Evolutionary conservation across 768 basidiomycete genomes (phyloP).

Genomic region (Termitomyces bulborhizus): DNA sequence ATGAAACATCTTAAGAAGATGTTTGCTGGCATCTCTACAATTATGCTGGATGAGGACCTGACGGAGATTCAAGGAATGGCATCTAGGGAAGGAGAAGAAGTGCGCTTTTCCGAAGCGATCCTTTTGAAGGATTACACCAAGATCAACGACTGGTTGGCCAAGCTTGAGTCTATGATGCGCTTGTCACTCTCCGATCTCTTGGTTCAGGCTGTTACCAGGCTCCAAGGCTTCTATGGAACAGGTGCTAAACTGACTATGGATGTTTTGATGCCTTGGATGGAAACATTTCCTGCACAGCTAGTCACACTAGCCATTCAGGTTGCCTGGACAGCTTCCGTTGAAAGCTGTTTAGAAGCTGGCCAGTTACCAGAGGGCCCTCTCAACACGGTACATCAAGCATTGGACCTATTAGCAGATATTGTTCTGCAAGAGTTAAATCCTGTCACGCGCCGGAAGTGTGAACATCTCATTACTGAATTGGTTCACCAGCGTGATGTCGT

Average conservation of each 20-base stretch:
- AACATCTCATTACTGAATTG: slow-evolving; percentile 97
- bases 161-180: slow-evolving; percentile 90
- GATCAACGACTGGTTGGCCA: slow-evolving; percentile 98
- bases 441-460: slow-evolving; percentile 95
- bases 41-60: slow-evolving; percentile 81
- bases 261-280: slow-evolving; percentile 84
- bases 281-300: slow-evolving; percentile 91
- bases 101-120: slow-evolving; percentile 78
- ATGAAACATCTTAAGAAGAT: slow-evolving; percentile 99
- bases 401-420: slow-evolving; percentile 95
- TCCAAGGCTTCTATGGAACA: slow-evolving; percentile 74
- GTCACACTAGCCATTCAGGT: slow-evolving; percentile 95
- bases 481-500: slow-evolving; percentile 97
- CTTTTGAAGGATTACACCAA: slow-evolving; percentile 89
- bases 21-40: slow-evolving; percentile 95
- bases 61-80: slow-evolving; percentile 91
- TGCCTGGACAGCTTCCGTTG: slow-evolving; percentile 87
- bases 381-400: slow-evolving; percentile 68
- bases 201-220: slow-evolving; percentile 71
- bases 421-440: slow-evolving; percentile 85
- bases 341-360: slow-evolving; percentile 54
- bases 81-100: slow-evolving; percentile 94
- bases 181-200: slow-evolving; percentile 80
- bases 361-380: slow-evolving; percentile 60
- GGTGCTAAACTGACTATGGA: slow-evolving; percentile 53